Evolutionary conservation across 805 yeast species (phyloP), one percentile per base, ranked within the genome.

Genomic region (Saturnispora gosingensis): DNA sequence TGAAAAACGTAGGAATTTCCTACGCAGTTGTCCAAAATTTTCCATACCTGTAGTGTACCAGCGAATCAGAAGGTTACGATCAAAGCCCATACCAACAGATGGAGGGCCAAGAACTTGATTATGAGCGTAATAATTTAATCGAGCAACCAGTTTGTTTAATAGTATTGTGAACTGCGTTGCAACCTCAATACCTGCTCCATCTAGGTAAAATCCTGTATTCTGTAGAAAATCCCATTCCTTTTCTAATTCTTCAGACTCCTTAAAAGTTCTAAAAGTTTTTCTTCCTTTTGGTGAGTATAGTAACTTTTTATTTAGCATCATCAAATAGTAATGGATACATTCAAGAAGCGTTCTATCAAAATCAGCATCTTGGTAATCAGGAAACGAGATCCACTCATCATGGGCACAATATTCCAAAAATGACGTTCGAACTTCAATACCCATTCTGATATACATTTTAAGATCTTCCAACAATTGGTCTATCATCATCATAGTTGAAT

Each of bases 401-500:
- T 74, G 77, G 0, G 85, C 79, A 57, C 80, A 74, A 58, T 81
- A 83, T 46, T 78, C 82, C 27, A 74, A 67, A 45, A 84, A 76
- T 0, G 88, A 80, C 52, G 78, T 79, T 62, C 88, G 83, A 48
- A 89, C 78, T 56, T 81, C 85, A 16, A 88, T 73, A 0, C 96
- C 90, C 34, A 89, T 71, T 46, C 78, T 76, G 52, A 91, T 78
- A 63, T 88, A 88, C 2, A 82, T 76, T 58, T 82, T 82, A 63
- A 91, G 85, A 64, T 88, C 96, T 45, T 81, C 89, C 54, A 91
- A 78, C 77, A 88, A 84, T 67, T 91, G 97, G 66, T 93, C 99
- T 58, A 93, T 87, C 83, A 88, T 87, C 89, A 88, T 85, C 81
- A 90, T 80, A 0, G 97, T 89, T 1, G 97, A 96, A 59, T 84